Conservation (phyloP, 176 grass and related monocot species). For the Eragrostis nindensis region DNA sequence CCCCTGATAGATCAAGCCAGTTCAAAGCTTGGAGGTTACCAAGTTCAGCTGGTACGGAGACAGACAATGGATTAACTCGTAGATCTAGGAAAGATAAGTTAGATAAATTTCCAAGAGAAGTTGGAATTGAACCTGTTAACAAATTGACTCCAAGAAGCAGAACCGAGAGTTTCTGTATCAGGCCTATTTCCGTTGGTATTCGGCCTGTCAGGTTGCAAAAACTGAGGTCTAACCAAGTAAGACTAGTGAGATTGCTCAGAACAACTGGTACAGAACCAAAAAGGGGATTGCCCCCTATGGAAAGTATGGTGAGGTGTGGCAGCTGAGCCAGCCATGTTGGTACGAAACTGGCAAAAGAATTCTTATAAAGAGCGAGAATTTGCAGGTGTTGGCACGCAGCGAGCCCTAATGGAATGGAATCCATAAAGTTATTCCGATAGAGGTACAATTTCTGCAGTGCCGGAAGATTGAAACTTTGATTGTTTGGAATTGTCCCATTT, state of each 20-base stretch:
- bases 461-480: constrained; percentile 2
- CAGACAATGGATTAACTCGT: neutral
- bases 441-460: neutral
- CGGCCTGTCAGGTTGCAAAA: neutral
- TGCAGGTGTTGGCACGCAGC: neutral
- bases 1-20: fast-evolving
- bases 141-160: neutral
- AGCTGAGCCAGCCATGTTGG: constrained; percentile 23
- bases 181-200: neutral
- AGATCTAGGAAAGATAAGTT: too few relatives aligned
- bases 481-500: too few relatives aligned
- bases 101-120: too few relatives aligned
- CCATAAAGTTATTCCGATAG: neutral
- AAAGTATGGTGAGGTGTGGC: neutral
- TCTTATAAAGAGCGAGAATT: neutral
- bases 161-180: neutral
- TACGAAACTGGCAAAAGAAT: neutral
- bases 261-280: neutral
- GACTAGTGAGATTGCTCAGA: neutral
- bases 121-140: too few relatives aligned
- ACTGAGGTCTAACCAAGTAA: neutral
- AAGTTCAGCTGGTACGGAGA: neutral
- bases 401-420: neutral
- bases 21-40: neutral
- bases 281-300: neutral